Evolutionary conservation across 1,139 yeast species (phyloP), one percentile per base, ranked within the genome.

Genomic region (Magnusiomyces fungicola): DNA sequence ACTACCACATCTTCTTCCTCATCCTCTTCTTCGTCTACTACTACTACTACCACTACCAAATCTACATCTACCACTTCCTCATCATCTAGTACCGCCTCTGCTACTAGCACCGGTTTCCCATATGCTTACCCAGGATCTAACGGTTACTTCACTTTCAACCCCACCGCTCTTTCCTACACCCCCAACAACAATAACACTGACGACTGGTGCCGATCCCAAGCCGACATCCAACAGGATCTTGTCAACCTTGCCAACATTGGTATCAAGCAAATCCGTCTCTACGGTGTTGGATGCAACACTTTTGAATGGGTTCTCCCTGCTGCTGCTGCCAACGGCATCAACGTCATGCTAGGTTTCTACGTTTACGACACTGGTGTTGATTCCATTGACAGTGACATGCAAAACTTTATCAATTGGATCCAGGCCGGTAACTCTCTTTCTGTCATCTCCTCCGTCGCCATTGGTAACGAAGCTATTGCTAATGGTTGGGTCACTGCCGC

Each of bases 271-370:
- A 69, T 89, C 51, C 80, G 97, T 70, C 67, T 86, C 48, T 89
- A 89, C 63, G 95, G 95, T 58, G 83, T 87, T 50, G 97, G 89
- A 65, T 89, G 97, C 71, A 73, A 78, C 63, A 78, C 86, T 25
- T 68, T 85, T 53, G 63, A 74, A 27, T 79, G 83, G 2, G 80
- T 88, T 38, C 74, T 81, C 58, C 86, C 92, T 46, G 76, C 74
- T 46, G 77, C 83, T 54, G 61, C 64, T 16, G 52, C 67, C 12
- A 69, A 83, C 46, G 96, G 95, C 2, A 66, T 89, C 48, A 78
- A 69, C 45, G 80, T 89, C 47, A 83, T 85, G 66, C 96, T 87
- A 72, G 96, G 97, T 42, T 76, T 89, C 67, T 89, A 94, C 92
- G 81, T 89, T 58, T 64, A 69, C 36, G 58, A 69, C 33, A 50